These are phyloP conservation scores for Hevea brasiliensis DNA, from an alignment of 345 rosid genomes.

Conservation along the genomic window DNA sequence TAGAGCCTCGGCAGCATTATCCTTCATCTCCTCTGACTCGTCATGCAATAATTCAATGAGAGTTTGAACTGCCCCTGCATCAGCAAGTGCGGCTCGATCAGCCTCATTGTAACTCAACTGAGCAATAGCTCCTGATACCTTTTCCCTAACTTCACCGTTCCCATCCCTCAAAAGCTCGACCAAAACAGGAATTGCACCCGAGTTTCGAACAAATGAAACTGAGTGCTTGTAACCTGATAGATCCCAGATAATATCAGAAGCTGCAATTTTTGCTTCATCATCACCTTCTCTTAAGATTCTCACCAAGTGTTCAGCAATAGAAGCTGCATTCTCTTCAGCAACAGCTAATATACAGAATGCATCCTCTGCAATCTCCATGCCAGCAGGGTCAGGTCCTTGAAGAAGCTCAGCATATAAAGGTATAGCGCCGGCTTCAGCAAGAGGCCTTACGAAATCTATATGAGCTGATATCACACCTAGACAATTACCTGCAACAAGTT, in stretches of 20 bases:
- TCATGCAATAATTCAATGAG: constrained; percentile 44
- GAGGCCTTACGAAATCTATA: constrained; percentile 43
- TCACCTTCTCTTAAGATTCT: constrained; percentile 63
- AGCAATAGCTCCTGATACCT: constrained; percentile 48
- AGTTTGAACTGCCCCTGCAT: constrained; percentile 40
- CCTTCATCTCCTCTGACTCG: constrained; percentile 50
- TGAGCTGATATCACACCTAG: constrained; percentile 57
- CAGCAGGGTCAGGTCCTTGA: constrained; percentile 43
- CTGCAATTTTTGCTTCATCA: constrained; percentile 45
- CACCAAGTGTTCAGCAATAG: constrained; percentile 50
- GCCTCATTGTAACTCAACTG: constrained; percentile 48
- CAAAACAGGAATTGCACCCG: constrained; percentile 54
- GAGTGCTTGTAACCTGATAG: constrained; percentile 52
- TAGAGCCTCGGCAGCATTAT: constrained; percentile 54
- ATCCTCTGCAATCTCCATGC: constrained; percentile 63
- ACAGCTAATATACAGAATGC: constrained; percentile 56
- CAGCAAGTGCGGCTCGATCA: constrained; percentile 46
- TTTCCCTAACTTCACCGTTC: constrained; percentile 46
- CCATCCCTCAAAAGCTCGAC: constrained; percentile 47
- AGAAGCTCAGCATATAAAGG: constrained; percentile 64
- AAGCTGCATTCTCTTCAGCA: constrained; percentile 50
- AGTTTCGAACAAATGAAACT: constrained; percentile 47
- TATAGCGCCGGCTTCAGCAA: constrained; percentile 57
- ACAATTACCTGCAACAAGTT: constrained; percentile 56
- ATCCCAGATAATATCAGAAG: constrained; percentile 63